These are phyloP conservation scores for Aureobasidium uvarum DNA, from an alignment of 2,329 filamentous ascomycete species.

Conservation along the genomic window DNA sequence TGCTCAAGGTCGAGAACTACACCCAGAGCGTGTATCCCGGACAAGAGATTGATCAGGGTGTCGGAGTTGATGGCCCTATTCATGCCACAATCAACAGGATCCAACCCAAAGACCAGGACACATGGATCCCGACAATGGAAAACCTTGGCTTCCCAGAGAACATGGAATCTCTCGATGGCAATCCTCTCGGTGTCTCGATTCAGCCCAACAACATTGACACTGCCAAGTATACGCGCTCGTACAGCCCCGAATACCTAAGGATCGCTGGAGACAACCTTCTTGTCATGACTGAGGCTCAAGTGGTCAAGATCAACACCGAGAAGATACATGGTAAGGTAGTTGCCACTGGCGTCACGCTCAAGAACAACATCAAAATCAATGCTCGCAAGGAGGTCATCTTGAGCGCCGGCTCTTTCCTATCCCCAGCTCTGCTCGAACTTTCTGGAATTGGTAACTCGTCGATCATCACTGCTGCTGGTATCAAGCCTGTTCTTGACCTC, in stretches of 20 bases:
- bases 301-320: constrained; percentile 43
- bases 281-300: constrained; percentile 41
- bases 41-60: constrained; percentile 25
- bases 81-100: constrained; percentile 17
- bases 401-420: constrained; percentile 55
- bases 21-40: constrained; percentile 32
- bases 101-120: constrained; percentile 25
- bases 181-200: constrained; percentile 32
- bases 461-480: constrained; percentile 43
- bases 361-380: constrained; percentile 35
- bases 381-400: constrained; percentile 50
- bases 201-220: constrained; percentile 33
- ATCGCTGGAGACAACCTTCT: constrained; percentile 42
- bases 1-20: constrained; percentile 39
- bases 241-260: constrained; percentile 6
- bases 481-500: constrained; percentile 41
- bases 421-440: constrained; percentile 58
- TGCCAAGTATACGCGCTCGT: constrained; percentile 30
- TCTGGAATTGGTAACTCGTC: constrained; percentile 54
- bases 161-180: constrained; percentile 27
- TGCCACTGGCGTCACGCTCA: constrained; percentile 38
- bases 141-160: constrained; percentile 26
- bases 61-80: constrained; percentile 18
- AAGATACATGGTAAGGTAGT: constrained; percentile 23
- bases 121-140: constrained; percentile 31